Evolutionary conservation across 1,284 basidiomycete species (phyloP), one percentile per base, ranked within the genome.

Genomic region (Ganoderma lingzhi): DNA sequence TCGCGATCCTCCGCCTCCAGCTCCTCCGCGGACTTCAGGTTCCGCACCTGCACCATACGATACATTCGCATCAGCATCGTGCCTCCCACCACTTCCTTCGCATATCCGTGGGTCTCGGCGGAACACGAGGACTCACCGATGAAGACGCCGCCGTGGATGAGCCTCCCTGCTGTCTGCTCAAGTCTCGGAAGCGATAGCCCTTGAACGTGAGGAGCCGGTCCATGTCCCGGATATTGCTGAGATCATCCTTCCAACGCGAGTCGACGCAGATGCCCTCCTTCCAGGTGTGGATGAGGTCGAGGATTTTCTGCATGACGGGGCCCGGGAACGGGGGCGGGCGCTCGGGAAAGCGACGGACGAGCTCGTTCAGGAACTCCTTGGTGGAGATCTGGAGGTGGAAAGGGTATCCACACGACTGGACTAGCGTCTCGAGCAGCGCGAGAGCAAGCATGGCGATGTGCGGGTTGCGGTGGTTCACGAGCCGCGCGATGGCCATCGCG

Each of bases 201-300:
- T 99, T 99, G 87, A 98, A 99, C 12, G 91, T 94, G 70, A 99
- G 83, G 67, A 99, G 82, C 23, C 97, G 85, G 81, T 99, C 95
- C 98, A 99, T 99, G 82, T 99, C 98, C 71, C 97, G 84, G 72
- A 99, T 98, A 78, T 99, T 98, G 3, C 95, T 95, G 62, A 99
- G 84, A 82, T 99, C 98, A 71, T 99, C 98, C 80, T 96, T 96
- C 90, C 96, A 96, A 78, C 97, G 92, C 67, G 93, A 95, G 53
- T 95, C 92, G 0, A 86, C 80, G 78, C 97, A 99, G 60, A 99
- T 93, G 1, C 93, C 94, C 79, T 96, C 94, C 82, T 97, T 98
- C 98, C 98, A 99, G 69, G 89, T 86, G 78, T 98, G 90, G 65
- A 99, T 96, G 74, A 98, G 88, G 76, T 98, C 96, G 37, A 99